phyloP scores from a whole-genome alignment of 305 asterid species.

The Fraxinus albicans region DNA sequence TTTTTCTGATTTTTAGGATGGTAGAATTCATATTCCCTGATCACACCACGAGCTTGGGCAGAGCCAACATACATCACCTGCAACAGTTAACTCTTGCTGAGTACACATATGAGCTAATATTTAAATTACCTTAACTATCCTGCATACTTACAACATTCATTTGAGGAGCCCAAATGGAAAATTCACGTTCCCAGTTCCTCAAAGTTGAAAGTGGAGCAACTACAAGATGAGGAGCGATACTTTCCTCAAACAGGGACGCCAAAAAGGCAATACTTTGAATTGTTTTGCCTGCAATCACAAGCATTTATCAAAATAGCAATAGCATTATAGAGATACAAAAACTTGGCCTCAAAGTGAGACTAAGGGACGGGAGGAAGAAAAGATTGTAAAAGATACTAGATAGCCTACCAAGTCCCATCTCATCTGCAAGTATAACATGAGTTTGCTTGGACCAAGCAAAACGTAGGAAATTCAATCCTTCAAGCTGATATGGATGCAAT shows the following conservation, averaged over 20 bases:
- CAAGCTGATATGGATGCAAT: slow-evolving; percentile 97
- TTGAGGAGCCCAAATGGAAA: slow-evolving; percentile 99
- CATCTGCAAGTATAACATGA: slow-evolving; percentile 99
- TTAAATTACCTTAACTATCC: slow-evolving; percentile 10
- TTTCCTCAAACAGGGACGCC: slow-evolving; percentile 87
- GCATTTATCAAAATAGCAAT: slow-evolving; percentile 23
- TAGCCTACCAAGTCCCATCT: slow-evolving; percentile 96
- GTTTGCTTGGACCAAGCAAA: slow-evolving; percentile 94
- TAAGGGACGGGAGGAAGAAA: not conserved
- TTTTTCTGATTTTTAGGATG: slow-evolving; percentile 70
- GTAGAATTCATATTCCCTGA: slow-evolving; percentile 85
- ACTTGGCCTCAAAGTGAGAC: not conserved
- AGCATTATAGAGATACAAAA: slow-evolving; percentile 18
- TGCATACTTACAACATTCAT: slow-evolving; percentile 89
- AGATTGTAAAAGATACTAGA: slow-evolving; percentile 22
- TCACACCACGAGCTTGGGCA: slow-evolving; percentile 74
- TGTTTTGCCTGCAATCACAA: slow-evolving; percentile 74
- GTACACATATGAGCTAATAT: slow-evolving; percentile 24
- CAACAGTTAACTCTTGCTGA: slow-evolving; percentile 36
- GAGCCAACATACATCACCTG: slow-evolving; percentile 96
- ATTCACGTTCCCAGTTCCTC: slow-evolving; percentile 99
- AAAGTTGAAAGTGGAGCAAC: slow-evolving; percentile 97
- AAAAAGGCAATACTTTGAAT: slow-evolving; percentile 96
- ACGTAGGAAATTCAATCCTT: slow-evolving; percentile 95
- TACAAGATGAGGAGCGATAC: slow-evolving; percentile 76